Base-by-base conservation (phyloP, 2,329 filamentous ascomycete genomes). In the Fusarium bulbicola region DNA sequence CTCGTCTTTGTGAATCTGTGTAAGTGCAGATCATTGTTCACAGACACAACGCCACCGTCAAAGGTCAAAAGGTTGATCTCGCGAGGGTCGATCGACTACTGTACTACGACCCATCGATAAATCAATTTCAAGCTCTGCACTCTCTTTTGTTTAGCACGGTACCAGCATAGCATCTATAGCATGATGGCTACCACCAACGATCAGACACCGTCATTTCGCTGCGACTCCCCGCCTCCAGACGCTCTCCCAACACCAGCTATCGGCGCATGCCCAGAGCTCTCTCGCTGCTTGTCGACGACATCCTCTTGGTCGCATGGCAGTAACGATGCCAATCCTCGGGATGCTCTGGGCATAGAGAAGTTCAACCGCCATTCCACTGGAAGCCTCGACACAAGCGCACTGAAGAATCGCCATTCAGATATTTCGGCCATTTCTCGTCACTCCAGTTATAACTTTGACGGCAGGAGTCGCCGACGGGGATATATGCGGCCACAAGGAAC, bases 401-500 rank as follows among this genome's bases (percentile, higher is more conserved):
- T 84, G 63, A 79, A 81, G 43, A 84, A 84, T 20, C 82, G 84
- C 47, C 82, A 77, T 39, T 87, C 86, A 42, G 85, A 87, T 45
- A 77, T 83, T 58, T 79, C 81, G 32, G 75, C 70, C 45, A 66
- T 75, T 21, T 84, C 84, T 43, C 50, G 50, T 32, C 82, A 85
- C 43, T 88, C 88, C 3, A 86, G 84, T 15, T 83, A 82, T 63
- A 85, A 82, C 73, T 75, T 83, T 52, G 81, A 83, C 61, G 78
- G 82, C 39, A 82, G 78, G 57, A 80, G 81, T 28, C 86, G 90
- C 68, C 88, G 93, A 77, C 89, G 95, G 70, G 95, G 95, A 47
- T 98, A 95, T 84, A 93, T 97, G 84, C 90, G 95, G 56, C 95
- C 95, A 2, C 92, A 95, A 80, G 93, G 92, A 60, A 97, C 93